phyloP scores from a whole-genome alignment of 2,329 filamentous ascomycete species.

The Talaromyces funiculosus region DNA sequence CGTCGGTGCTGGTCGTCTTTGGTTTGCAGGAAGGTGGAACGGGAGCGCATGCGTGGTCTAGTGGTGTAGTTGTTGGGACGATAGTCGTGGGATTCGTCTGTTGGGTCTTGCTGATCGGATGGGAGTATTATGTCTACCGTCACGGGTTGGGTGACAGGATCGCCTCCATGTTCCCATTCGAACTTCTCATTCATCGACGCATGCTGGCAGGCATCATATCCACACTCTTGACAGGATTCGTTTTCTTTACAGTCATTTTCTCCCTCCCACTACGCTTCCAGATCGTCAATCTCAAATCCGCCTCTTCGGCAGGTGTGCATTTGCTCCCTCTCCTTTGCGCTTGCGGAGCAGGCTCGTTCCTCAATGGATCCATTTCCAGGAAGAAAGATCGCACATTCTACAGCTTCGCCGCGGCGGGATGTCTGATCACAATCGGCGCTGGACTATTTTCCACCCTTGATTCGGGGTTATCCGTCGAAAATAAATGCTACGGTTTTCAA shows the following conservation, averaged over 20 bases:
- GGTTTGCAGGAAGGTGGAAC: constrained; percentile 1
- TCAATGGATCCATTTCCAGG: not conserved
- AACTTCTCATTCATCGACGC: not conserved
- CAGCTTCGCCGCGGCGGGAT: not conserved
- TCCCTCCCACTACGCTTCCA: not conserved
- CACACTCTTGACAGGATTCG: not conserved
- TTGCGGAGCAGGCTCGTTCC: not conserved
- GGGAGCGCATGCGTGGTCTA: not conserved
- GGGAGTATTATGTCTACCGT: constrained; percentile 3
- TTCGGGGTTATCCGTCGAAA: not conserved
- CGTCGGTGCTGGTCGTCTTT: constrained; percentile 2
- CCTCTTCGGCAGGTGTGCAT: not conserved
- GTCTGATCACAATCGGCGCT: not conserved
- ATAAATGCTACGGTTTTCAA: constrained; percentile 4
- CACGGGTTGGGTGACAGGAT: not conserved
- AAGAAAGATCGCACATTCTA: not conserved
- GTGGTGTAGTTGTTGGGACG: not conserved
- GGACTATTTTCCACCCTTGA: not conserved
- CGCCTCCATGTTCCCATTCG: constrained; percentile 6
- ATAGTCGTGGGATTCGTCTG: not conserved
- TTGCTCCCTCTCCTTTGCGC: not conserved
- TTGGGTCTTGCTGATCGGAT: not conserved
- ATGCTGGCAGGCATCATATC: constrained; percentile 3
- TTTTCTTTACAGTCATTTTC: not conserved
- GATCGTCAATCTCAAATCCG: constrained; percentile 3